Base-by-base conservation (phyloP, 1,284 basidiomycete genomes). In the Puccinia coronata region DNA sequence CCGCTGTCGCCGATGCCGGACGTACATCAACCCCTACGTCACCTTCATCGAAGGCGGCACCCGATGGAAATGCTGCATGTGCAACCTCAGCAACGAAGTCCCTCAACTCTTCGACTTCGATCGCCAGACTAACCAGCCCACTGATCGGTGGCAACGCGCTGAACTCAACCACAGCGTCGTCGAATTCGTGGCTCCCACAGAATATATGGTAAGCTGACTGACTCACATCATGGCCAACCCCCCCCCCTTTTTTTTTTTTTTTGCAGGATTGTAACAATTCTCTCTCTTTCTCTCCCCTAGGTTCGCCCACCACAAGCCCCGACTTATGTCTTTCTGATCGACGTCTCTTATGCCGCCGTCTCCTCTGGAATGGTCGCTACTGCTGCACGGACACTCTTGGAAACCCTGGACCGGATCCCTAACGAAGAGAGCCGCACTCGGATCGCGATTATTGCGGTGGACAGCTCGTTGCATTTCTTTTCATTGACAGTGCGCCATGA, bases 1-100 rank as follows among this genome's bases (percentile, higher is more conserved):
- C 67, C 93, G 97, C 65, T 99, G 97, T 88, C 91, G 97, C 83
- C 91, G 96, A 55, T 99, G 97, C 89, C 91, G 97, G 85, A 94
- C 95, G 61, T 99, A 99, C 88, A 99, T 99, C 88, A 98, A 99
- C 86, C 96, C 97, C 4, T 99, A 94, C 86, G 96, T 98, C 57
- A 94, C 95, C 84, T 99, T 99, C 86, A 95, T 98, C 85, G 97
- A 99, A 86, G 95, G 95, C 82, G 97, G 97, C 49, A 96, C 95
- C 87, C 91, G 96, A 89, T 98, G 97, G 97, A 94, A 97, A 86
- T 99, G 97, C 87, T 98, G 95, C 88, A 96, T 99, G 94, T 99
- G 97, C 87, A 94, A 93, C 85, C 92, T 99, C 90, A 93, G 93
- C 82, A 99, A 99, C 87, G 97, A 99, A 87, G 96, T 99, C 0